Conservation (phyloP, 2,329 filamentous ascomycete genomes). For the Alternaria panax region DNA sequence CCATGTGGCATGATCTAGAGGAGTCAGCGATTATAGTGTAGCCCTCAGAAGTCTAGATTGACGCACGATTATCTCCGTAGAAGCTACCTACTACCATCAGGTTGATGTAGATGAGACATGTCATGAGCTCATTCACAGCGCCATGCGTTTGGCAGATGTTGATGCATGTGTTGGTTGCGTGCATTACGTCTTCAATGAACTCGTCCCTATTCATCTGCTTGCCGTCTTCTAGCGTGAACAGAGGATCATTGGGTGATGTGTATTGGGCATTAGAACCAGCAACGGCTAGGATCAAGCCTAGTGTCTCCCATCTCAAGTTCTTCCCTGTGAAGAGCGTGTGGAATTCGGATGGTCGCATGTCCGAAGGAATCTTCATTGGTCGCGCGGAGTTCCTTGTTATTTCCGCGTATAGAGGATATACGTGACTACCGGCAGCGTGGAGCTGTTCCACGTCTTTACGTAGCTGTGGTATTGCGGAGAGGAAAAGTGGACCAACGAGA, state of each 20-base stretch:
- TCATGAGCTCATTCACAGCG: slow-evolving; percentile 48
- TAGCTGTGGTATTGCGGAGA: slow-evolving; percentile 42
- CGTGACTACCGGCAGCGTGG: slow-evolving; percentile 22
- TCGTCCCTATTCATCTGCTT: slow-evolving; percentile 39
- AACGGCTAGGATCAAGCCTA: slow-evolving; percentile 41
- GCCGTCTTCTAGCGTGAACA: slow-evolving; percentile 44
- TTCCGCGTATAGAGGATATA: slow-evolving; percentile 35
- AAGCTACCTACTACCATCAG: slow-evolving; percentile 43
- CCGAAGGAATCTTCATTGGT: slow-evolving; percentile 41
- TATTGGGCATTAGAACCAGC: slow-evolving; percentile 42
- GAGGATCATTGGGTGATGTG: slow-evolving; percentile 38
- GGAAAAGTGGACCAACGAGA: slow-evolving; percentile 39
- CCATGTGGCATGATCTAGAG: slow-evolving; percentile 46
- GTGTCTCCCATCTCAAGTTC: slow-evolving; percentile 46
- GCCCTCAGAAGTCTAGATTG: not conserved
- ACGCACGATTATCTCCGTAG: slow-evolving; percentile 47
- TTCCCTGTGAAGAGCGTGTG: slow-evolving; percentile 45
- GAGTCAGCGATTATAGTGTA: slow-evolving; percentile 11
- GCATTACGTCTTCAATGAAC: slow-evolving; percentile 45
- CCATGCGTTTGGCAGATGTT: slow-evolving; percentile 46
- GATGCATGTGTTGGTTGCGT: slow-evolving; percentile 47
- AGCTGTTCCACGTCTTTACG: slow-evolving; percentile 41
- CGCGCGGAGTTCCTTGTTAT: slow-evolving; percentile 44
- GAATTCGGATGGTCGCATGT: slow-evolving; percentile 43
- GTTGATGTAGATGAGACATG: slow-evolving; percentile 43